phyloP scores from a whole-genome alignment of 805 yeast species.

The Kuraishia floccosa region DNA sequence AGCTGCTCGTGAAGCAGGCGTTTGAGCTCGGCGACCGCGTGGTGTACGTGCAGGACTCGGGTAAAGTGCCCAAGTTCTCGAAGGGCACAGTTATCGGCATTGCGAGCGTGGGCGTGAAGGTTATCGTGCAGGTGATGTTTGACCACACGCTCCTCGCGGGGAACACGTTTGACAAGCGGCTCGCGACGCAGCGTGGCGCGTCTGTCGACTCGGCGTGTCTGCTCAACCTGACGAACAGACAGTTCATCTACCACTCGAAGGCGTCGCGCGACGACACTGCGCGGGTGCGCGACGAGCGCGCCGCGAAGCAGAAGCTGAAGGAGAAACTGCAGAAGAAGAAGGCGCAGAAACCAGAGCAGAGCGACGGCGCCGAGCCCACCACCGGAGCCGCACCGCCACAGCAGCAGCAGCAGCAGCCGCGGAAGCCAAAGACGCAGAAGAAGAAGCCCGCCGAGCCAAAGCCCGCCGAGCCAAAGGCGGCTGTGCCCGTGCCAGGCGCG shows the following conservation, averaged over 20 bases:
- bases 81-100: constrained; percentile 84
- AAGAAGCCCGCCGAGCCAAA: not conserved
- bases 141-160: constrained; percentile 81
- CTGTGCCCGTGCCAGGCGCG: constrained; percentile 1
- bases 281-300: no score
- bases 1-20: constrained; percentile 59
- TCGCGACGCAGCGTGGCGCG: constrained; percentile 71
- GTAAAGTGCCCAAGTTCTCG: constrained; percentile 78
- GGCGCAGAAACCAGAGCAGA: not conserved
- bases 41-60: constrained; percentile 71
- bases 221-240: constrained; percentile 64
- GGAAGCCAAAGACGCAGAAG: not conserved
- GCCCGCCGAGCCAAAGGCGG: not conserved
- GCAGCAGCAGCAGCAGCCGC: constrained; percentile 1
- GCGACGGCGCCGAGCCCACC: not conserved
- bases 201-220: constrained; percentile 74
- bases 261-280: no score
- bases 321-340: constrained; percentile 6
- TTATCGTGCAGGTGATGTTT: constrained; percentile 68
- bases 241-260: constrained; percentile 65
- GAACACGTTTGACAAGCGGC: constrained; percentile 66
- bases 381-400: not conserved
- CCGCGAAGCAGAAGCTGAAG: constrained; percentile 14
- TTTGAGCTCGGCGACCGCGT: constrained; percentile 88
- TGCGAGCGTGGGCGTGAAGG: constrained; percentile 44